Percentiles rank a stretch among this genome's conserved stretches.
Conservation (phyloP, 805 yeast genomes). For the Ogataea neopini region DNA sequence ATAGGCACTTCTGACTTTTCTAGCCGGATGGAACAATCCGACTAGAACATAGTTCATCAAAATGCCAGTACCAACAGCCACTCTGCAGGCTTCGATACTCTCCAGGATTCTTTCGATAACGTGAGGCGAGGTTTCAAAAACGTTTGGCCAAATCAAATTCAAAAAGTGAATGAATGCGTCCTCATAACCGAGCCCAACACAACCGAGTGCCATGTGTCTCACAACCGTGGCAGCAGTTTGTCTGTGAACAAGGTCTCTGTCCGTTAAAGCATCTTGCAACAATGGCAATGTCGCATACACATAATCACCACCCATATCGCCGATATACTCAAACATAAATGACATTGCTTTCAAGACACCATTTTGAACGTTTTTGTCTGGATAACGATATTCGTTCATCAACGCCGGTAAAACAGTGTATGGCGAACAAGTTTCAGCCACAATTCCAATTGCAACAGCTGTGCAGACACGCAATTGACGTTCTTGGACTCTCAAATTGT, state of each 20-base stretch:
- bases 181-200: slow-evolving; percentile 73
- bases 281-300: slow-evolving; percentile 77
- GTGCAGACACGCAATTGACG: slow-evolving; percentile 96
- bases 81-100: slow-evolving; percentile 70
- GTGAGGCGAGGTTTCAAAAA: slow-evolving; percentile 94
- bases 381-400: slow-evolving; percentile 92
- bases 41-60: slow-evolving; percentile 77
- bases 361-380: slow-evolving; percentile 90
- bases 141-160: slow-evolving; percentile 82
- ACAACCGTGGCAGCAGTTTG: slow-evolving; percentile 93
- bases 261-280: slow-evolving; percentile 85
- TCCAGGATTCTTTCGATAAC: slow-evolving; percentile 82
- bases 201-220: slow-evolving; percentile 76
- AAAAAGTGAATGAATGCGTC: slow-evolving; percentile 82
- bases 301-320: slow-evolving; percentile 77
- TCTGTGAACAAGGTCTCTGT: slow-evolving; percentile 88
- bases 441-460: slow-evolving; percentile 96
- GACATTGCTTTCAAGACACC: slow-evolving; percentile 91
- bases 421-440: slow-evolving; percentile 90
- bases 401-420: slow-evolving; percentile 92
- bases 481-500: slow-evolving; percentile 87
- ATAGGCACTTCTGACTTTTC: slow-evolving; percentile 78
- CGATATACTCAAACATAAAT: slow-evolving; percentile 90
- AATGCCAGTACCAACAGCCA: slow-evolving; percentile 74
- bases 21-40: slow-evolving; percentile 93